Evolutionary conservation across 2,329 filamentous ascomycete genomes (phyloP), one percentile per base, ranked within the genome.

Genomic region (Aspergillus arachidicola): DNA sequence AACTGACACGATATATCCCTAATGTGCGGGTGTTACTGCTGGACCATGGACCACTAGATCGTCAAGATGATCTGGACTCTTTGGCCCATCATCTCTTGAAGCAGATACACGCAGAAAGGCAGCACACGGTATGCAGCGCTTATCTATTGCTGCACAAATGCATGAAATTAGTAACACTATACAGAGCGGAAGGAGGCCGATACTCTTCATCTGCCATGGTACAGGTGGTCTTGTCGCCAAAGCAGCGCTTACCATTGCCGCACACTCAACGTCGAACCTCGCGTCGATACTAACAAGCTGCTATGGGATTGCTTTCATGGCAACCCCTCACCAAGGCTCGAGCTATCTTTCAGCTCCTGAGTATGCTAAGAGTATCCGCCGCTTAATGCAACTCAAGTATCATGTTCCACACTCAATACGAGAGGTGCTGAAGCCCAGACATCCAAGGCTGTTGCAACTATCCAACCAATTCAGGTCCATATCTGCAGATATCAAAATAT

Each of bases 131-230:
- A 61, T 43, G 65, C 55, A 46, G n/a, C 19, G 19, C 14, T n/a
- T 2, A 54, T 14, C 6, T 21, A n/a, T 19, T n/a, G 54, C 19
- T 32, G 6, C 12, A 43, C 48, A 26, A 53, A n/a, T 30, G n/a
- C 30, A 36, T 34, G 32, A 21, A 45, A n/a, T 4, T 34, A 60
- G 10, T 51, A 12, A 58, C 30, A 28, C 34, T 36, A 1, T 30
- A 30, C 32, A 73, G 70, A 66, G 62, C 34, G 58, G 59, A 16
- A 68, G 69, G 45, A 81, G 87, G 6, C 87, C 87, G 0, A 68
- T 89, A 2, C 81, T 89, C 64, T 87, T 89, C 69, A 79, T 89
- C 14, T 86, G 82, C 12, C 87, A 89, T 62, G 87, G 86, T 54
- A 80, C 89, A 6, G 87, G 87, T 1, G 87, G 87, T 0, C 70